These are phyloP conservation scores for Anthracocystis panici-leucophaei DNA, from an alignment of 1,284 basidiomycete genomes.

Conservation along the genomic window DNA sequence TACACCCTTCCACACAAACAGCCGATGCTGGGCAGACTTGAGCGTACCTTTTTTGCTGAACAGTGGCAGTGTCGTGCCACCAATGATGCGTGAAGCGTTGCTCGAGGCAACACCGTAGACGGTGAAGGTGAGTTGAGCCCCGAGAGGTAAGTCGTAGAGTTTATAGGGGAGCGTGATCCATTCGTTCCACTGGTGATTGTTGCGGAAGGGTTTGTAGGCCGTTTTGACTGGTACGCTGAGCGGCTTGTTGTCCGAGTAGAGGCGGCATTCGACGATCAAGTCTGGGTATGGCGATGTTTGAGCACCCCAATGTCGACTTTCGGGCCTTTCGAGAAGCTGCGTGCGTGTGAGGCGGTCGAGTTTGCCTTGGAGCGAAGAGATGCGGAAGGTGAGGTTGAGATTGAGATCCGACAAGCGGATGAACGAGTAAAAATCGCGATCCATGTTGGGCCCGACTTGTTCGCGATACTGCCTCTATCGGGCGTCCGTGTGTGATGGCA, in stretches of 20 bases:
- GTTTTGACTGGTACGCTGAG: slow-evolving; percentile 90
- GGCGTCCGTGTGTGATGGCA: neutral
- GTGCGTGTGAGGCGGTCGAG: slow-evolving; percentile 42
- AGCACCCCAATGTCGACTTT: slow-evolving; percentile 48
- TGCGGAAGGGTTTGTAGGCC: slow-evolving; percentile 84
- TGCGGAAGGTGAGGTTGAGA: slow-evolving; percentile 53
- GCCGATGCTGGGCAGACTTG: slow-evolving; percentile 79
- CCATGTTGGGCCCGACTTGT: slow-evolving; percentile 21
- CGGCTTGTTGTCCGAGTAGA: slow-evolving; percentile 91
- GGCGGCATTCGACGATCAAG: slow-evolving; percentile 89
- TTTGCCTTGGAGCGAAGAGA: slow-evolving; percentile 58
- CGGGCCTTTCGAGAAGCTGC: slow-evolving; percentile 45
- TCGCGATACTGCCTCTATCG: neutral
- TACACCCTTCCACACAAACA: slow-evolving; percentile 83
- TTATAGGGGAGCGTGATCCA: slow-evolving; percentile 89
- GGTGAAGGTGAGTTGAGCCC: slow-evolving; percentile 89
- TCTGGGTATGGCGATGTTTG: slow-evolving; percentile 77
- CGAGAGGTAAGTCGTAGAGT: slow-evolving; percentile 89
- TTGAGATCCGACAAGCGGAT: slow-evolving; percentile 59
- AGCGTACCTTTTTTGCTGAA: slow-evolving; percentile 94
- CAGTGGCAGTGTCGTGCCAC: slow-evolving; percentile 87
- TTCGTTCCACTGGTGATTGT: slow-evolving; percentile 81
- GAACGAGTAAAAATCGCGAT: slow-evolving; percentile 66
- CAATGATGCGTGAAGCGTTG: slow-evolving; percentile 77
- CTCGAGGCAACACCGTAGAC: slow-evolving; percentile 86